Evolutionary conservation across 768 basidiomycete species (phyloP).

Genomic region (Astraeus odoratus): DNA sequence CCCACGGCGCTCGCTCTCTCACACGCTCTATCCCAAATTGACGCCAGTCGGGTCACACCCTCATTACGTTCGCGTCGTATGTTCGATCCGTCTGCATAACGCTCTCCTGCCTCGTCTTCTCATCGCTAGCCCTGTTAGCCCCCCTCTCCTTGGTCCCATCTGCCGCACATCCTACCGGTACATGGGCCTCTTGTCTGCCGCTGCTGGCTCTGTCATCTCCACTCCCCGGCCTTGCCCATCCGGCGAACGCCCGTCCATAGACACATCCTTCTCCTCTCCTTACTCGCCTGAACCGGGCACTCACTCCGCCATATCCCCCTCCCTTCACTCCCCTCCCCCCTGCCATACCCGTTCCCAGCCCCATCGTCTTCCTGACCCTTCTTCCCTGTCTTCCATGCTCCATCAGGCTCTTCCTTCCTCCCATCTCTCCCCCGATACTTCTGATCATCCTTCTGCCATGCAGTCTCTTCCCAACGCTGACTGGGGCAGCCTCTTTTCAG

Average conservation of each 20-base stretch:
- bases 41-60: not conserved
- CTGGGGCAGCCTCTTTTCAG: slow-evolving; percentile 56
- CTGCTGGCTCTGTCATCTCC: slow-evolving; percentile 21
- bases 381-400: slow-evolving; percentile 15
- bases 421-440: slow-evolving; percentile 10
- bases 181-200: slow-evolving; percentile 31
- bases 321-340: slow-evolving; percentile 31
- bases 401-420: slow-evolving; percentile 6
- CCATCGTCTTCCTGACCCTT: slow-evolving; percentile 13
- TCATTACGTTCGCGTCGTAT: slow-evolving; percentile 6
- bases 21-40: not conserved
- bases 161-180: slow-evolving; percentile 8
- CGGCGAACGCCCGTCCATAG: slow-evolving; percentile 30
- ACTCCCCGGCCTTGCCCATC: slow-evolving; percentile 26
- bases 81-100: slow-evolving; percentile 3
- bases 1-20: slow-evolving; percentile 3
- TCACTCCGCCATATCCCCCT: slow-evolving; percentile 27
- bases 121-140: too few species aligned
- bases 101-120: not conserved
- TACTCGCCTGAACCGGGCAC: slow-evolving; percentile 21
- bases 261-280: slow-evolving; percentile 26
- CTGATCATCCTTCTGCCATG: slow-evolving; percentile 11
- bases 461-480: slow-evolving; percentile 26
- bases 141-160: not conserved
- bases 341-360: slow-evolving; percentile 24